Evolutionary conservation across 2,329 filamentous ascomycete species (phyloP).

Genomic region (Paramyrothecium sp.): DNA sequence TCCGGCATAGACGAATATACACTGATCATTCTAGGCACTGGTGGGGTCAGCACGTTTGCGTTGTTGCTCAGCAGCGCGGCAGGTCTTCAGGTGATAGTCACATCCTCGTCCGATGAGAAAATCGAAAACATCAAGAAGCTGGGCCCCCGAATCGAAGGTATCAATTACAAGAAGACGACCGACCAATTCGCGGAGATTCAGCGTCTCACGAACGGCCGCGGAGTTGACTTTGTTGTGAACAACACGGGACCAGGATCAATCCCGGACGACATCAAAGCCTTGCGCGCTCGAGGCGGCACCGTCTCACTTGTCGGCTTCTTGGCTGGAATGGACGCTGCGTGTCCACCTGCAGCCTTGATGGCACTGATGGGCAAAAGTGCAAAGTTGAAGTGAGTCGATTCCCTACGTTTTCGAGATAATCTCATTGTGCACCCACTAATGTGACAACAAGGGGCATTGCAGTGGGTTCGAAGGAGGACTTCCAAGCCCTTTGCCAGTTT

Average conservation of each 20-base stretch:
- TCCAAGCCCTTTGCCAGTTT: no score
- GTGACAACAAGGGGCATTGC: no score
- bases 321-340: no score
- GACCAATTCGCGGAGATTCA: constrained; percentile 9
- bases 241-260: constrained; percentile 18
- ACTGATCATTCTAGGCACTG: not conserved
- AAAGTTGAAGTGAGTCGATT: no score
- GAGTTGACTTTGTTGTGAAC: constrained; percentile 24
- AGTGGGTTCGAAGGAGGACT: no score
- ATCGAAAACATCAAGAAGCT: constrained; percentile 17
- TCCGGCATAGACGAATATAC: no score
- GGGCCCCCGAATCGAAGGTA: constrained; percentile 10
- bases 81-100: constrained; percentile 22
- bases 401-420: no score
- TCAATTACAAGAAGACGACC: constrained; percentile 19
- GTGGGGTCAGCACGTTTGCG: constrained; percentile 24
- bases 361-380: no score
- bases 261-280: constrained; percentile 11
- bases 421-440: no score
- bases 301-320: no score
- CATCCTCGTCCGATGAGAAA: constrained; percentile 25
- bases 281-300: not conserved
- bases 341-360: no score
- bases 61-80: constrained; percentile 18
- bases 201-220: constrained; percentile 17